Evolutionary conservation across 768 basidiomycete species (phyloP).

Genomic region (Ramaria rubella): DNA sequence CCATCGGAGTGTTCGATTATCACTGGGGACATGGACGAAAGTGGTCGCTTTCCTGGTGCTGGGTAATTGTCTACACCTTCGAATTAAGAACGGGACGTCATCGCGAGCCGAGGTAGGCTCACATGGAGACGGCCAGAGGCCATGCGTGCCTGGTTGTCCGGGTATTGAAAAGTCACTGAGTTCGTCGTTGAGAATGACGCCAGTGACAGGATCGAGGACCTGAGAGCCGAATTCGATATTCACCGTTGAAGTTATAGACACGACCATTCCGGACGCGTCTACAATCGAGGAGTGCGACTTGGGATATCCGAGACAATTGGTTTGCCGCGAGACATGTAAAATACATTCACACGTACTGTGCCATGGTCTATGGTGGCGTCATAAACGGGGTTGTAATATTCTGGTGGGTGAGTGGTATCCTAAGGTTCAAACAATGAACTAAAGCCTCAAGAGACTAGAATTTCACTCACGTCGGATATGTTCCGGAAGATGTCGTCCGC

Average conservation of each 20-base stretch:
- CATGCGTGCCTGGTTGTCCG: constrained; percentile 77
- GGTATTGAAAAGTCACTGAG: constrained; percentile 93
- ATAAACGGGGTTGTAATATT: constrained; percentile 80
- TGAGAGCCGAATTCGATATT: constrained; percentile 87
- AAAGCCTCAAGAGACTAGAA: constrained; percentile 7
- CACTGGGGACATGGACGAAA: constrained; percentile 78
- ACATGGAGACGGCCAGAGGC: constrained; percentile 79
- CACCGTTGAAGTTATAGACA: constrained; percentile 80
- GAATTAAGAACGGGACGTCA: neutral
- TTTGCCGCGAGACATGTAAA: neutral
- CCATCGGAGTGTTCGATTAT: constrained; percentile 77
- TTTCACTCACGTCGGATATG: constrained; percentile 67
- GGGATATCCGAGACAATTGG: constrained; percentile 1
- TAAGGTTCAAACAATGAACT: constrained; percentile 27
- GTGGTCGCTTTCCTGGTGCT: constrained; percentile 77
- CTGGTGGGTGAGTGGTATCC: constrained; percentile 73
- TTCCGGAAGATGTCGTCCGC: constrained; percentile 54
- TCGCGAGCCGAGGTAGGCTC: constrained; percentile 17
- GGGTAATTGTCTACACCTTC: constrained; percentile 72
- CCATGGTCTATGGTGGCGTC: constrained; percentile 80
- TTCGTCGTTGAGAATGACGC: constrained; percentile 87
- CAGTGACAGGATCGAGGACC: constrained; percentile 81
- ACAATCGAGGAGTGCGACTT: constrained; percentile 82
- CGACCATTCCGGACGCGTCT: constrained; percentile 82
- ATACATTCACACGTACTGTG: constrained; percentile 46